These are phyloP conservation scores for Candida anglica DNA, from an alignment of 805 yeast genomes.

Conservation along the genomic window DNA sequence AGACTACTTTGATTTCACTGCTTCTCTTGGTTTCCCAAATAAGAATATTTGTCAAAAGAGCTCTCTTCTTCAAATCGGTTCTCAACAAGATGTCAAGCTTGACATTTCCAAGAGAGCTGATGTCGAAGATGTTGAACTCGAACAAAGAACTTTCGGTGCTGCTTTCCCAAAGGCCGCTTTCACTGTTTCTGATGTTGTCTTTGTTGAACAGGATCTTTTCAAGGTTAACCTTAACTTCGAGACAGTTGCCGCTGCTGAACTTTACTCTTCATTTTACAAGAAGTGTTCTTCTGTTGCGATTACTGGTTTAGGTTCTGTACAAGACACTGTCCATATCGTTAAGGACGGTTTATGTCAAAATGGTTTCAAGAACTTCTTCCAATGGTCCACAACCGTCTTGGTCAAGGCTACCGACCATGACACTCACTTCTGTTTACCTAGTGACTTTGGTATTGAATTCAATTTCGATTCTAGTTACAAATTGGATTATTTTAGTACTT, in stretches of 20 bases:
- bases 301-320: constrained; percentile 7
- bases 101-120: background rate
- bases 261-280: constrained; percentile 9
- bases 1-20: constrained; percentile 3
- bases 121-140: background rate
- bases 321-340: constrained; percentile 3
- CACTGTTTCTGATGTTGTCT: constrained; percentile 12
- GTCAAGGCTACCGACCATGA: constrained; percentile 10
- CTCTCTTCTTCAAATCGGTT: constrained; percentile 2
- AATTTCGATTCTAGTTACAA: constrained; percentile 4
- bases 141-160: background rate
- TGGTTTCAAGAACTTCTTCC: constrained; percentile 10
- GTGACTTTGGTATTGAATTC: constrained; percentile 11
- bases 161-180: constrained; percentile 13
- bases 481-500: background rate
- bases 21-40: constrained; percentile 1
- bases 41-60: background rate
- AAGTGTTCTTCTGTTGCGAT: constrained; percentile 8
- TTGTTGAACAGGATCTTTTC: constrained; percentile 12
- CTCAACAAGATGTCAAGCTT: background rate
- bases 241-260: constrained; percentile 11
- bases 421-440: constrained; percentile 13
- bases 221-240: constrained; percentile 16
- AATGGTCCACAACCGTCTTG: constrained; percentile 13
- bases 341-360: constrained; percentile 5